phyloP scores from a whole-genome alignment of 2,329 filamentous ascomycete genomes.

The Rugonectria rugulosa region DNA sequence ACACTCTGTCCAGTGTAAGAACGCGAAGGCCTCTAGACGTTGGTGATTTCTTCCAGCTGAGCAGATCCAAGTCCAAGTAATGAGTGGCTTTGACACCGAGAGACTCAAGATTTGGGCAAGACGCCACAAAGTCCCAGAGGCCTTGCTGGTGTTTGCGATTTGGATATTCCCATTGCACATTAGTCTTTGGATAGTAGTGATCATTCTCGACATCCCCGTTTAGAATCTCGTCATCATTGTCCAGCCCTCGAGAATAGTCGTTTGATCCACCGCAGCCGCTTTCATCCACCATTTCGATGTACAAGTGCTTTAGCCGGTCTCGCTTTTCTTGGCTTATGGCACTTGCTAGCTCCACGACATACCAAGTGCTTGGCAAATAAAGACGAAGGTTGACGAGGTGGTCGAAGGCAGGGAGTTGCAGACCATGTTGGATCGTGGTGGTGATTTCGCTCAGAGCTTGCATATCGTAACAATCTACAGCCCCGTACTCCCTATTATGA shows the following conservation, averaged over 20 bases:
- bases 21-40: not conserved
- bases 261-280: not conserved
- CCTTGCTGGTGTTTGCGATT: not conserved
- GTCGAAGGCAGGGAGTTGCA: not conserved
- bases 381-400: not conserved
- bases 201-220: no score
- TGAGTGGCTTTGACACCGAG: not conserved
- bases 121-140: not conserved
- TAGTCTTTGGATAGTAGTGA: not conserved
- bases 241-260: no score
- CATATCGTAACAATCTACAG: not conserved
- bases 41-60: not conserved
- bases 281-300: not conserved
- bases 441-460: not conserved
- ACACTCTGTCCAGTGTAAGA: not conserved
- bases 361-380: not conserved
- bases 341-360: not conserved
- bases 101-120: not conserved
- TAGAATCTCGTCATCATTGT: no score
- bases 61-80: not conserved
- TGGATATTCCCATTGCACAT: not conserved
- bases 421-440: not conserved
- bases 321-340: not conserved
- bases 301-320: not conserved
- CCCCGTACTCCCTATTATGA: no score